phyloP scores from a whole-genome alignment of 805 yeast genomes.

The Peterozyma xylosa region DNA sequence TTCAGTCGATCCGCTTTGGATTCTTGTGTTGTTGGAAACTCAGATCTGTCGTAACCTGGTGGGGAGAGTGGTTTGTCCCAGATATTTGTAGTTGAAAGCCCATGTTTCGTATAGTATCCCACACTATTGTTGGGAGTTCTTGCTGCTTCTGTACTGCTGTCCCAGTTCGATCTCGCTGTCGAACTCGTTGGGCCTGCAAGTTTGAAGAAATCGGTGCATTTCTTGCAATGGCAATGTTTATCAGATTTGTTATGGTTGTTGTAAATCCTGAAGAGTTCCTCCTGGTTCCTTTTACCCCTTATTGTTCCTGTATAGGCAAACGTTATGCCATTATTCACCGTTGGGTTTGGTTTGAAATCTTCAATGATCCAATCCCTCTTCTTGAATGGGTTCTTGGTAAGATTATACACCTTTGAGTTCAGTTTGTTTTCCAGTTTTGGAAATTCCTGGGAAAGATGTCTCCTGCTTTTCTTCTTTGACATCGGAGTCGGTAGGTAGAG shows the following conservation, averaged over 20 bases:
- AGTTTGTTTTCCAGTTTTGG: too few relatives aligned
- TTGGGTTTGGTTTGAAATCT: conserved; percentile 26
- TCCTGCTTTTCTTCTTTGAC: too few relatives aligned
- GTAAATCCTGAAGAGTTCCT: conserved; percentile 11
- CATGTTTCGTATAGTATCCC: background rate
- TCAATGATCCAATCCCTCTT: conserved; percentile 26
- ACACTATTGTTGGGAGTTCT: background rate
- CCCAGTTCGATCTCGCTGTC: background rate
- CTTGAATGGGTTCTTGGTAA: conserved; percentile 15
- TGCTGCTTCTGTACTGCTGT: background rate
- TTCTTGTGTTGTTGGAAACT: conserved; percentile 54
- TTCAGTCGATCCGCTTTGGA: conserved; percentile 24
- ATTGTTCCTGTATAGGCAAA: conserved; percentile 15
- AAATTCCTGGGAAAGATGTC: too few relatives aligned
- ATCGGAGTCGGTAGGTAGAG: too few relatives aligned
- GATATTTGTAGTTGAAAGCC: conserved; percentile 13
- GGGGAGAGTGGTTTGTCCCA: conserved; percentile 32
- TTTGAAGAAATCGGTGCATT: conserved; percentile 4
- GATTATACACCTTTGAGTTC: too few relatives aligned
- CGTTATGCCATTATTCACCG: conserved; percentile 12
- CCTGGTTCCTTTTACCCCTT: background rate
- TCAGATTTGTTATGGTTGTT: conserved; percentile 13
- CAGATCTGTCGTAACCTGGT: conserved; percentile 53
- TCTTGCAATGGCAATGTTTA: conserved; percentile 7
- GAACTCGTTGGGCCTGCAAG: conserved; percentile 2